Evolutionary conservation across 2,329 filamentous ascomycete species (phyloP).

Genomic region (Diaporthe destruens): DNA sequence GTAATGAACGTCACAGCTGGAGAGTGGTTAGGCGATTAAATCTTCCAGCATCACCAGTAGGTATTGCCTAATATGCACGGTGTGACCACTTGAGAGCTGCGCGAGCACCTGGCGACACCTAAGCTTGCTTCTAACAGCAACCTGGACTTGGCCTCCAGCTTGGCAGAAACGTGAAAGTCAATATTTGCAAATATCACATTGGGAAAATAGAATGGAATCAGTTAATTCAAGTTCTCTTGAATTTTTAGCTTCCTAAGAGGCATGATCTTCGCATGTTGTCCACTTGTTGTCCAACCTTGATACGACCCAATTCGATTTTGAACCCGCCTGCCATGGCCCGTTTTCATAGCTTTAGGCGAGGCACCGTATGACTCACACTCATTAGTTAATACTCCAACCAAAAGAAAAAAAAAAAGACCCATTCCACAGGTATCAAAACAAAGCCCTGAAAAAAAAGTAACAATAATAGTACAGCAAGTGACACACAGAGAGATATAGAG

Average conservation of each 20-base stretch:
- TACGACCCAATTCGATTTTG: slow-evolving; percentile 25
- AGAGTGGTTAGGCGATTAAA: no score
- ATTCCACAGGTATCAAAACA: slow-evolving; percentile 28
- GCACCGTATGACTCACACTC: slow-evolving; percentile 20
- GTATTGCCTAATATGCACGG: no score
- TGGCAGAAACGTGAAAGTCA: background rate
- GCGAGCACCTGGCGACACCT: no score
- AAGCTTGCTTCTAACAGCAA: no score
- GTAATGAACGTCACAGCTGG: no score
- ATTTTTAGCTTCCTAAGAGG: slow-evolving; percentile 11
- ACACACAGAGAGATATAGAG: slow-evolving; percentile 3
- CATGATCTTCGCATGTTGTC: background rate
- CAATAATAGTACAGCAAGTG: slow-evolving; percentile 19
- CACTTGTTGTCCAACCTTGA: slow-evolving; percentile 20
- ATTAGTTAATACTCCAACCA: slow-evolving; percentile 30
- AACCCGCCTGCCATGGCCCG: slow-evolving; percentile 4
- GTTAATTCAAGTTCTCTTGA: background rate
- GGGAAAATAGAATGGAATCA: no score
- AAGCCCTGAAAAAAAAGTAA: background rate
- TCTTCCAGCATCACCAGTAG: no score
- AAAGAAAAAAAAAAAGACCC: background rate
- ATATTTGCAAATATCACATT: background rate
- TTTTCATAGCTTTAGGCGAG: background rate
- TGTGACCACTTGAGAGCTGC: no score
- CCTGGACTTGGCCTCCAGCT: background rate